These are phyloP conservation scores for Achlya hypogyna DNA, from an alignment of 352 stramenopile genomes.

Conservation along the genomic window DNA sequence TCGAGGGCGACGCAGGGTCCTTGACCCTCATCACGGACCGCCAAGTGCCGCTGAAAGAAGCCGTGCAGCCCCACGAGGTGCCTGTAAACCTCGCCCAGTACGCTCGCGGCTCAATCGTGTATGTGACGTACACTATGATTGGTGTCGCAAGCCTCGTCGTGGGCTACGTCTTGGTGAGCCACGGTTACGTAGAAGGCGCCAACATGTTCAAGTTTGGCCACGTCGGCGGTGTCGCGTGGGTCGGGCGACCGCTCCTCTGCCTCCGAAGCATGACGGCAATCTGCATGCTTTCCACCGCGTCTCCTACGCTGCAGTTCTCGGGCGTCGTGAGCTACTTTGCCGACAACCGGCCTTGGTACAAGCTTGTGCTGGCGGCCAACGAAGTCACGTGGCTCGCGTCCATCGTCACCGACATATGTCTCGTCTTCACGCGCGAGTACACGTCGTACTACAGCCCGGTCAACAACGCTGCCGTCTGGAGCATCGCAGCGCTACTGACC, in stretches of 20 bases:
- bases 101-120: background rate
- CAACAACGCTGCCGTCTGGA: background rate
- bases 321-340: background rate
- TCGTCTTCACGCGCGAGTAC: conserved; percentile 7
- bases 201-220: conserved; percentile 5
- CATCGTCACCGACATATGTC: background rate
- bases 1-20: background rate
- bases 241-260: background rate
- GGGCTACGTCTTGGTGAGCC: background rate
- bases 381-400: conserved; percentile 17
- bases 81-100: background rate
- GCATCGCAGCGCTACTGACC: background rate
- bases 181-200: background rate
- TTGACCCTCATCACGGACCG: background rate
- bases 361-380: conserved; percentile 10
- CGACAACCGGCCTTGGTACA: background rate
- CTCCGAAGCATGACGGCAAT: background rate
- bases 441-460: conserved; percentile 1
- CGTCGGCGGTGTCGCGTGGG: background rate
- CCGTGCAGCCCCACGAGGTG: background rate
- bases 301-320: background rate
- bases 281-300: background rate
- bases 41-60: background rate
- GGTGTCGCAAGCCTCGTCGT: background rate
- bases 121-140: conserved; percentile 1